Conservation (phyloP, 23 red algal genomes). For the Cyanidium caldarium region DNA sequence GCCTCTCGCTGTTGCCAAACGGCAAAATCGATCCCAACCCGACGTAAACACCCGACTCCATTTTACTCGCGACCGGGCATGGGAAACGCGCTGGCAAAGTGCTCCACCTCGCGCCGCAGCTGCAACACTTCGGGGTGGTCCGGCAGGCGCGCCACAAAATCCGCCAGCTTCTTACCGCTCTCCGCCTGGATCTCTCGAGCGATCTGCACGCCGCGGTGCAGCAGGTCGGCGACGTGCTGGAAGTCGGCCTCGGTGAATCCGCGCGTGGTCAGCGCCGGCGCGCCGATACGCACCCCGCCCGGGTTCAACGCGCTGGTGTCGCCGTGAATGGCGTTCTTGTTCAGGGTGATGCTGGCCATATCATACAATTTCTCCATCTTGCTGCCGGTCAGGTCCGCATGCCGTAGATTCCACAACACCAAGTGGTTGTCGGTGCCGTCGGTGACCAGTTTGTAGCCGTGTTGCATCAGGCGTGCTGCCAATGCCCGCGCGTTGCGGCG, state of each 20-base stretch:
- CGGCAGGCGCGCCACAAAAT: constrained; percentile 52
- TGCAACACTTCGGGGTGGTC: constrained; percentile 30
- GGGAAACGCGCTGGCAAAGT: constrained; percentile 2
- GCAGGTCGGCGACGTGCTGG: constrained; percentile 51
- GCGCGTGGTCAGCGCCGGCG: constrained; percentile 83
- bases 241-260: constrained; percentile 65
- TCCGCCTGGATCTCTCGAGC: constrained; percentile 48
- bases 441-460: constrained; percentile 76
- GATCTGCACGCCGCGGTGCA: constrained; percentile 54
- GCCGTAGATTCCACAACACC: constrained; percentile 85
- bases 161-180: constrained; percentile 81
- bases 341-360: constrained; percentile 73
- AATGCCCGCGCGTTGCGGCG: constrained; percentile 55
- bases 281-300: constrained; percentile 81
- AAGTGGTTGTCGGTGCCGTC: constrained; percentile 99
- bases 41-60: too few species aligned
- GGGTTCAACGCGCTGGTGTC: constrained; percentile 76
- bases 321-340: constrained; percentile 94
- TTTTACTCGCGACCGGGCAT: constrained; percentile 12
- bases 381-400: constrained; percentile 42
- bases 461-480: constrained; percentile 32
- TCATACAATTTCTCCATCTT: constrained; percentile 92
- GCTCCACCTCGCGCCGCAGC: constrained; percentile 40
- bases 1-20: too few species aligned
- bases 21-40: too few species aligned